A percentile compares a stretch with the other conserved stretches of the same genome.
Evolutionary conservation across 768 basidiomycete species (phyloP).

Genomic region (Lactarius vividus): DNA sequence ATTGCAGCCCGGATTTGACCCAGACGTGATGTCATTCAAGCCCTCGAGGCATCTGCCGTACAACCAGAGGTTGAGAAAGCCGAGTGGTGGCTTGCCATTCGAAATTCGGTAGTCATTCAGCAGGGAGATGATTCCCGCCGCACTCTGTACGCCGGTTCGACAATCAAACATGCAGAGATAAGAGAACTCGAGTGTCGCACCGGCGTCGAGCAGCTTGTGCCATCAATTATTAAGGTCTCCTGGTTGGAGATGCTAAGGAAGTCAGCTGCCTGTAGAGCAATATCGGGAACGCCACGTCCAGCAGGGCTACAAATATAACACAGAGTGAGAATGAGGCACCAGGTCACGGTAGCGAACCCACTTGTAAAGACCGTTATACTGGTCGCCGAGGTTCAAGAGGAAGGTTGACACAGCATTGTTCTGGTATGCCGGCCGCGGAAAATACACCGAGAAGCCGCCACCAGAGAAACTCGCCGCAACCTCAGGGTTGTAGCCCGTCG

Average conservation of each 20-base stretch:
- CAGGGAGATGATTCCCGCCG: not conserved
- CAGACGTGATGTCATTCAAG: not conserved
- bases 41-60: not conserved
- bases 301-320: not conserved
- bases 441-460: too few species aligned
- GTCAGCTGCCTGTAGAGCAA: not conserved
- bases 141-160: not conserved
- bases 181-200: not conserved
- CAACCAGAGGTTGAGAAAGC: not conserved
- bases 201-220: not conserved
- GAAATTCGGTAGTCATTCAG: not conserved
- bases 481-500: not conserved
- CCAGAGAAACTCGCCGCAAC: too few species aligned
- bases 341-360: not conserved
- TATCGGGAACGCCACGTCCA: not conserved
- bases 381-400: too few species aligned
- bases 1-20: not conserved
- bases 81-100: not conserved
- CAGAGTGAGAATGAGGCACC: not conserved
- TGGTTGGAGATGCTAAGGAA: not conserved
- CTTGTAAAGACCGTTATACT: not conserved
- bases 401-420: too few species aligned
- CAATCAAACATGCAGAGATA: not conserved
- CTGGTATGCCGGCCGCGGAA: too few species aligned
- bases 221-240: not conserved